A percentile compares a stretch with the other conserved stretches of the same genome.
These are phyloP conservation scores for Suillus discolor DNA, from an alignment of 768 basidiomycete genomes.

Conservation along the genomic window DNA sequence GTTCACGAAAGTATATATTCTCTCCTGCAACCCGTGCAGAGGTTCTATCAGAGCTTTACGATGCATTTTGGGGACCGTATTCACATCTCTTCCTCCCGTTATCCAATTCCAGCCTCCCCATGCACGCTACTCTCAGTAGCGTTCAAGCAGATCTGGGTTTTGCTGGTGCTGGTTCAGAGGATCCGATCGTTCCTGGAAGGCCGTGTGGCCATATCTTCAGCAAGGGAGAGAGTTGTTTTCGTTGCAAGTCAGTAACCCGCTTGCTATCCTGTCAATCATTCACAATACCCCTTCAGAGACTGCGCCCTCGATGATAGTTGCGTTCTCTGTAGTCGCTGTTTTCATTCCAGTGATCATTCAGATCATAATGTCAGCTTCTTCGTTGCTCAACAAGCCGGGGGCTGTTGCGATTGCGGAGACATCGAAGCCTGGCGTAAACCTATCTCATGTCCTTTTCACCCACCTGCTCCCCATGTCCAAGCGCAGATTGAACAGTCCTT, in stretches of 20 bases:
- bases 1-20: slow-evolving; percentile 76
- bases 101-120: slow-evolving; percentile 61
- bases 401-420: slow-evolving; percentile 96
- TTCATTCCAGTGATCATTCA: slow-evolving; percentile 82
- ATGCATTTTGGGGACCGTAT: slow-evolving; percentile 80
- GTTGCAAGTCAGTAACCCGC: slow-evolving; percentile 77
- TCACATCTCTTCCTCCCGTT: slow-evolving; percentile 72
- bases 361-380: slow-evolving; percentile 94
- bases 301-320: slow-evolving; percentile 90
- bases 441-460: slow-evolving; percentile 76
- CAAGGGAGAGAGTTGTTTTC: slow-evolving; percentile 90
- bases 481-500: slow-evolving; percentile 17
- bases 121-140: slow-evolving; percentile 67
- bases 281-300: slow-evolving; percentile 54
- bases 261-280: slow-evolving; percentile 9
- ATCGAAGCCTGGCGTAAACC: slow-evolving; percentile 79
- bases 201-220: slow-evolving; percentile 86
- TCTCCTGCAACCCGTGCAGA: slow-evolving; percentile 75
- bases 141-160: slow-evolving; percentile 63
- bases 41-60: slow-evolving; percentile 80
- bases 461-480: slow-evolving; percentile 41
- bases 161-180: slow-evolving; percentile 60
- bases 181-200: slow-evolving; percentile 63
- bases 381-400: slow-evolving; percentile 88
- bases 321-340: slow-evolving; percentile 89